phyloP scores from a whole-genome alignment of 1,284 basidiomycete genomes.

The Somion occarium region DNA sequence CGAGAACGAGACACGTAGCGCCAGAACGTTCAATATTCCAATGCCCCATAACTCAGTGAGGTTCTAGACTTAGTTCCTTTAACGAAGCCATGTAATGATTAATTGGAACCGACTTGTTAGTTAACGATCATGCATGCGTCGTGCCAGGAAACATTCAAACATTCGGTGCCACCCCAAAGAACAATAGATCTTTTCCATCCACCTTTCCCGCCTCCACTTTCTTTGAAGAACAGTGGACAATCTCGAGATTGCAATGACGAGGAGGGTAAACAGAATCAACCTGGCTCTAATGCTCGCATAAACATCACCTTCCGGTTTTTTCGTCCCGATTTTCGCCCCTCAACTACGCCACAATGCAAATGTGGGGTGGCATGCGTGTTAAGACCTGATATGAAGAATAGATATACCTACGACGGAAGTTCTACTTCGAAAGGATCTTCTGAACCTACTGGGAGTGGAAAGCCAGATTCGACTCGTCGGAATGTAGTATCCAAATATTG shows the following conservation, averaged over 20 bases:
- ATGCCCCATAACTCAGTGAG: slow-evolving; percentile 81
- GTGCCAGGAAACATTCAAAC: slow-evolving; percentile 88
- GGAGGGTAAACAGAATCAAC: slow-evolving; percentile 5
- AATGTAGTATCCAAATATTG: slow-evolving; percentile 62
- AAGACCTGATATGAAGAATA: slow-evolving; percentile 76
- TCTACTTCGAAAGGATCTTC: neutral
- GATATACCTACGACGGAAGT: slow-evolving; percentile 20
- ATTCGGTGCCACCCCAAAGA: slow-evolving; percentile 71
- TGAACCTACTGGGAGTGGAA: neutral
- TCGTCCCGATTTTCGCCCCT: slow-evolving; percentile 77
- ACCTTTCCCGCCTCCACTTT: slow-evolving; percentile 38
- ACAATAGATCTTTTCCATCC: slow-evolving; percentile 77
- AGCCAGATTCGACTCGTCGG: neutral
- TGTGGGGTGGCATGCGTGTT: slow-evolving; percentile 78
- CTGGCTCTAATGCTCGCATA: slow-evolving; percentile 66
- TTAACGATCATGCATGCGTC: slow-evolving; percentile 91
- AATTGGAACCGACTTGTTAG: slow-evolving; percentile 34
- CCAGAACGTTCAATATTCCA: slow-evolving; percentile 81
- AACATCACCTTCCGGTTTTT: slow-evolving; percentile 91
- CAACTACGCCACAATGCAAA: slow-evolving; percentile 66
- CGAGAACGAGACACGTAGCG: slow-evolving; percentile 47
- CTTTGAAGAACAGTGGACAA: slow-evolving; percentile 12
- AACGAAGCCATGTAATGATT: slow-evolving; percentile 4
- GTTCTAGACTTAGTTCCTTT: slow-evolving; percentile 16
- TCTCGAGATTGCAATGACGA: slow-evolving; percentile 8